These are phyloP conservation scores for Entonaema liquescens DNA, from an alignment of 495 filamentous ascomycete species.

Conservation along the genomic window DNA sequence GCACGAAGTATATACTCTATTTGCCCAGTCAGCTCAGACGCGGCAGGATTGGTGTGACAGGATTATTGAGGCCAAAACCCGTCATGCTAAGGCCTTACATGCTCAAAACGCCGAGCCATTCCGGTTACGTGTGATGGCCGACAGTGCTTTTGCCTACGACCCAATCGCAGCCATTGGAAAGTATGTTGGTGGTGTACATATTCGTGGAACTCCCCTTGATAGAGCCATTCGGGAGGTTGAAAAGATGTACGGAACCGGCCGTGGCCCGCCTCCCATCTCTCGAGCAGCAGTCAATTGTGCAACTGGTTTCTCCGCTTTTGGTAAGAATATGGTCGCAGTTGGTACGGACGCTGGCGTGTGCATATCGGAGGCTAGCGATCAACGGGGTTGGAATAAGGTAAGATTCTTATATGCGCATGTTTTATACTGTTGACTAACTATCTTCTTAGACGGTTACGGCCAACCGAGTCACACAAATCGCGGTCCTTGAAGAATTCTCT, in stretches of 20 bases:
- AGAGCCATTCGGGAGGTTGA: conserved; percentile 91
- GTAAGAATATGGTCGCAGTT: conserved; percentile 89
- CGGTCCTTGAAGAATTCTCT: conserved; percentile 94
- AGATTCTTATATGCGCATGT: conserved; percentile 41
- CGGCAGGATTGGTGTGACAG: conserved; percentile 91
- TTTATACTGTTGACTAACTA: conserved; percentile 15
- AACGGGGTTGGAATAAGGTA: conserved; percentile 88
- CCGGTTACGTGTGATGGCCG: conserved; percentile 87
- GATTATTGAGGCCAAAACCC: conserved; percentile 93
- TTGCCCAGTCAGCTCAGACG: conserved; percentile 75
- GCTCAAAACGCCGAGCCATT: conserved; percentile 97
- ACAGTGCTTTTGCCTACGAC: conserved; percentile 88
- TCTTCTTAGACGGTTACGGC: conserved; percentile 71
- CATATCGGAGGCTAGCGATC: conserved; percentile 83
- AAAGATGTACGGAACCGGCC: conserved; percentile 69
- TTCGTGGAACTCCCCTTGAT: conserved; percentile 90
- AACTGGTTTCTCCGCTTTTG: conserved; percentile 82
- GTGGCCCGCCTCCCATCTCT: conserved; percentile 78
- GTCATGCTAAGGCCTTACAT: conserved; percentile 85
- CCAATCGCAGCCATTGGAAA: conserved; percentile 61
- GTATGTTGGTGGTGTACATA: conserved; percentile 58
- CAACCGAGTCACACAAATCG: conserved; percentile 85
- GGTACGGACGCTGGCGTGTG: conserved; percentile 96
- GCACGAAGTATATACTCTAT: conserved; percentile 86
- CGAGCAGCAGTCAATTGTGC: conserved; percentile 90